Evolutionary conservation across 2,329 filamentous ascomycete species (phyloP), one percentile per base, ranked within the genome.

Genomic region (Microdochium paspali): DNA sequence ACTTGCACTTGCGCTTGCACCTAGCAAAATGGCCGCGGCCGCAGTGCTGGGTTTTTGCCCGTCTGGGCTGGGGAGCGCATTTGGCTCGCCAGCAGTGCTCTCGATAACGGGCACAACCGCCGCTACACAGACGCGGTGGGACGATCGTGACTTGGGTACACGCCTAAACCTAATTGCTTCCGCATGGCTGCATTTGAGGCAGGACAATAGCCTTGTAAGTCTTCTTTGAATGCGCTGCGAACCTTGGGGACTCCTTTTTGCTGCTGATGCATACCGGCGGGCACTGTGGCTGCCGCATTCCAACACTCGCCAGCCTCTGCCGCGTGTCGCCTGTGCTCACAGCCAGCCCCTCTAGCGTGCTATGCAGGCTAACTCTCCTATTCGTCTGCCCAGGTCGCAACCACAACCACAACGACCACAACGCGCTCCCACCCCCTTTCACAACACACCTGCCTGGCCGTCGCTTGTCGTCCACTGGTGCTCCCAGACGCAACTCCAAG

Each of bases 401-500:
- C 35, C 31, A 35, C 31, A 9, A 35, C n/a, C 35, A 40, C 35
- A n/a, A 40, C 35, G n/a, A 40, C 35, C 31, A 35, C 31, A 7
- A 7, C n/a, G n/a, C 35, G 12, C 20, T 40, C 18, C 35, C 15
- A 20, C 18, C 35, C 20, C 18, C 18, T 20, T 21, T 21, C 35
- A 21, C 35, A 40, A 40, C 20, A 20, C 35, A 12, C 35, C 35
- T 40, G 35, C 35, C 35, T 21, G 6, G 9, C 10, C n/a, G 35
- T 18, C 23, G 35, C 35, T 21, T 21, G n/a, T 21, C 35, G 35
- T 21, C 35, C 35, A 20, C 35, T 65, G 32, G 57, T 57, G 21
- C 46, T 60, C 47, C 62, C 62, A 43, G 51, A 64, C 44, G 53
- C 56, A 25, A 62, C 58, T 30, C 67, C 66, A 52, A 63, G 61